phyloP scores from a whole-genome alignment of 352 stramenopile species.

The Phytophthora pini region DNA sequence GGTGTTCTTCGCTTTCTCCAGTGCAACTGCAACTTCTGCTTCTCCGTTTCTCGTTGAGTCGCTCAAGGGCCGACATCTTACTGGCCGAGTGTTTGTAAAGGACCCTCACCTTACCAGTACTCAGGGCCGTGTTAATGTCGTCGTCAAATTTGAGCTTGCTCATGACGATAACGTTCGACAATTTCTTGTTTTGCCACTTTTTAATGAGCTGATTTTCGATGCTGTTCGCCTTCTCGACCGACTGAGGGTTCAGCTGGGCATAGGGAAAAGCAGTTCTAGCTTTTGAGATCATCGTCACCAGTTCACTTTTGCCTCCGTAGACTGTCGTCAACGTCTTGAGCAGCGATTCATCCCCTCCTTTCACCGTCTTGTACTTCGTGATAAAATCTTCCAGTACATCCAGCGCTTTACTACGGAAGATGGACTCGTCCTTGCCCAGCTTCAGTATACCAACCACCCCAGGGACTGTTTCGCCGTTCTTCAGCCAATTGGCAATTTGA shows the following conservation, averaged over 20 bases:
- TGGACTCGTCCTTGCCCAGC: neutral
- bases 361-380: neutral
- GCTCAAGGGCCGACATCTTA: neutral
- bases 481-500: neutral
- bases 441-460: neutral
- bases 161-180: neutral
- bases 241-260: too few species aligned
- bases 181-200: neutral
- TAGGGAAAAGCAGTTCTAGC: too few species aligned
- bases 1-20: neutral
- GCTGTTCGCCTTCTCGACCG: neutral
- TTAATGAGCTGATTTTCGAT: neutral
- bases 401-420: neutral
- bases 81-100: neutral
- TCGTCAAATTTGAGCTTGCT: neutral
- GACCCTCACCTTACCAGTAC: too few species aligned
- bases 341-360: neutral
- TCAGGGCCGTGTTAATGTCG: too few species aligned
- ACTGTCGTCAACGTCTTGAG: neutral
- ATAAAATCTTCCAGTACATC: neutral
- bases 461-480: neutral
- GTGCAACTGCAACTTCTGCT: neutral
- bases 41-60: neutral
- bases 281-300: neutral
- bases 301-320: neutral